These are phyloP conservation scores for Eucalyptus caleyi DNA, from an alignment of 345 rosid species.

Conservation along the genomic window DNA sequence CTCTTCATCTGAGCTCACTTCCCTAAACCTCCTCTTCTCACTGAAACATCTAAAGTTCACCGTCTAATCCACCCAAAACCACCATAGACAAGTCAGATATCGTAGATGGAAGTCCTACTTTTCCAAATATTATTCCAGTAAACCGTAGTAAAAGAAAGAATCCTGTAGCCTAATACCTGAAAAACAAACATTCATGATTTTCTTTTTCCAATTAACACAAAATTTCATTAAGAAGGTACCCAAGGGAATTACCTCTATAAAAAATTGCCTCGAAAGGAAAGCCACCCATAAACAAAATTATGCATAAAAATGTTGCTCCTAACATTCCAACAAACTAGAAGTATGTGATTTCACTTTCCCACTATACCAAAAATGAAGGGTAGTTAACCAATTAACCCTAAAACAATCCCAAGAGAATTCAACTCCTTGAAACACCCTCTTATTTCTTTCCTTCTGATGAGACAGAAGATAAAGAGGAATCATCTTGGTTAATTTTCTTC, in stretches of 20 bases:
- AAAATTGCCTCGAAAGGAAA: not conserved
- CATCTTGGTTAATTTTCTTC: not conserved
- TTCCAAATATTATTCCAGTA: not conserved
- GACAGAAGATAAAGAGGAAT: not conserved
- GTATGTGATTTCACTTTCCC: not conserved
- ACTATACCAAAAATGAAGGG: not conserved
- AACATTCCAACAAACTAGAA: not conserved
- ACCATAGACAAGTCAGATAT: not conserved
- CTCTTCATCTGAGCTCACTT: not conserved
- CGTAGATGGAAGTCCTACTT: not conserved
- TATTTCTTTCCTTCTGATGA: not conserved
- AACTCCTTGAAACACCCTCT: not conserved
- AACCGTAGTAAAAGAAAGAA: not conserved
- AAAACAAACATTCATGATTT: not conserved
- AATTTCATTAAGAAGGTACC: not conserved
- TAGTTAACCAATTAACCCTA: not conserved
- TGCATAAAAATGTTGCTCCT: not conserved
- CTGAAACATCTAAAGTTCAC: not conserved
- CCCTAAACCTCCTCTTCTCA: not conserved
- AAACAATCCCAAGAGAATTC: not conserved
- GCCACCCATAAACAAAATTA: not conserved
- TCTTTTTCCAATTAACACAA: not conserved
- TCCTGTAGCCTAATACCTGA: not conserved
- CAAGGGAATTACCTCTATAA: not conserved
- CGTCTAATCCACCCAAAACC: not conserved